Base-by-base conservation (phyloP, 805 yeast genomes). In the Sugiyamaella floridensis region DNA sequence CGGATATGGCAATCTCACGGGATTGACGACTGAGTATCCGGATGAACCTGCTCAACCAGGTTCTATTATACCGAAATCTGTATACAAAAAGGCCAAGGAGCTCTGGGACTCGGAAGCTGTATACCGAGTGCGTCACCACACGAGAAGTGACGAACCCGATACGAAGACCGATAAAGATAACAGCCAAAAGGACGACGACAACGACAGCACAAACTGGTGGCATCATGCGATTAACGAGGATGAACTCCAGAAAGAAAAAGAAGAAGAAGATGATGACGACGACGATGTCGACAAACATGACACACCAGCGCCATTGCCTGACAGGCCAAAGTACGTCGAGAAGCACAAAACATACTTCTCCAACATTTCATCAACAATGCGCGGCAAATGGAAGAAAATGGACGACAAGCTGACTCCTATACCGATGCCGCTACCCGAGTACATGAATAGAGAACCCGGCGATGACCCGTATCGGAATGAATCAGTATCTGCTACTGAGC, bases 1-100 rank as follows among this genome's bases (percentile, higher is more conserved):
- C 3, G 88, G 86, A 5, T 83, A 82, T 63, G 85, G 86, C 1
- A 84, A 86, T 60, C 65, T 87, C 14, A 85, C 93, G 0, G 96
- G 96, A 2, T 79, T 83, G 53, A 76, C 74, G 60, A 67, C 83
- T 34, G 79, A 88, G 29, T 87, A 86, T 59, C 71, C 74, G 9
- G 95, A 85, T 66, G 75, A 73, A 14, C 18, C 76, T 1, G 64
- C 70, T 4, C 77, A 34, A n/a, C 29, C 20, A 10, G 52, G 53
- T 6, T 50, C 58, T 11, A 49, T 59, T n/a, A 32, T 60, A 8
- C 60, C 63, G 7, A 26, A 45, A 44, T 19, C 29, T 15, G 43
- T 60, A 12, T 44, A 45, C 62, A 51, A 56, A 5, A 19, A 43
- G 43, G 53, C 49, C 8, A 5, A 7, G 34, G 16, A 32, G 18